These are phyloP conservation scores for Teunomyces gatunensis DNA, from an alignment of 805 yeast species.

Conservation along the genomic window DNA sequence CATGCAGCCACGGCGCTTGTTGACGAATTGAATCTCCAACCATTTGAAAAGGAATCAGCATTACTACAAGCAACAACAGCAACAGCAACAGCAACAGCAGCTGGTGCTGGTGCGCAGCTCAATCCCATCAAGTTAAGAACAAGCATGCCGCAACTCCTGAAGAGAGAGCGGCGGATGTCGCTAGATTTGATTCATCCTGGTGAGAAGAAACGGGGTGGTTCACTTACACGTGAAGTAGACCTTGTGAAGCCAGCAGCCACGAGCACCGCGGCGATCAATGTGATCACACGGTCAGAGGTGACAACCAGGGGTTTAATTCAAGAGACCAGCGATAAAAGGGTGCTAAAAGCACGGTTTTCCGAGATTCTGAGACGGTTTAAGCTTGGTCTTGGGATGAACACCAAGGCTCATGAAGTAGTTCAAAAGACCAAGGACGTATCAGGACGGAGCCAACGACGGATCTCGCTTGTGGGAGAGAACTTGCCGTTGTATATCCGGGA, in stretches of 20 bases:
- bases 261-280: slow-evolving; percentile 31
- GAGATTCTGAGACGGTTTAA: slow-evolving; percentile 14
- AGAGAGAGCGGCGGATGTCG: slow-evolving; percentile 22
- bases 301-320: not conserved
- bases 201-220: slow-evolving; percentile 3
- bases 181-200: slow-evolving; percentile 21
- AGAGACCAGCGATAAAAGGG: not conserved
- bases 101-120: not conserved
- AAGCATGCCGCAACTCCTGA: not conserved
- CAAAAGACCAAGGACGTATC: too few species aligned
- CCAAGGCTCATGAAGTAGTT: not conserved
- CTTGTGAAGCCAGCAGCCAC: slow-evolving; percentile 31
- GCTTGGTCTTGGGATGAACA: slow-evolving; percentile 9
- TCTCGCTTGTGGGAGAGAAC: slow-evolving; percentile 35
- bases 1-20: not conserved
- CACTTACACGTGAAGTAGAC: slow-evolving; percentile 14
- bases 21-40: not conserved
- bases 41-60: not conserved
- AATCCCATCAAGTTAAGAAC: not conserved
- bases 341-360: slow-evolving; percentile 10
- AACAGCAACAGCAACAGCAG: not conserved
- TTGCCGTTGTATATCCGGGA: slow-evolving; percentile 34
- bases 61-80: not conserved
- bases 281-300: slow-evolving; percentile 26
- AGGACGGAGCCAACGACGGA: slow-evolving; percentile 17